phyloP scores from a whole-genome alignment of 2,329 filamentous ascomycete species.

The Didymella glomerata region DNA sequence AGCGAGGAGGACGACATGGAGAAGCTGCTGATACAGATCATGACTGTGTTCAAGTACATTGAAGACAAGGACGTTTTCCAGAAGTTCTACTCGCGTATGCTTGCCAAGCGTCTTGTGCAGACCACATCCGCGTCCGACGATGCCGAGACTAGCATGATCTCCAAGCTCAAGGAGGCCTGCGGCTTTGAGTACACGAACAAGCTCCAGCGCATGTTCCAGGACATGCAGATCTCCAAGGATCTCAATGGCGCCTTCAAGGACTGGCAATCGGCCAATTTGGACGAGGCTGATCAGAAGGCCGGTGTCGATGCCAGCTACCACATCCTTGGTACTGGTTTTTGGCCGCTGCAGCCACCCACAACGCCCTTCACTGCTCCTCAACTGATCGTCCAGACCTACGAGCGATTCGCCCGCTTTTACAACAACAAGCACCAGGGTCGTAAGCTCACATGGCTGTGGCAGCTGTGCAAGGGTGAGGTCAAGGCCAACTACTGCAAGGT shows the following conservation, averaged over 20 bases:
- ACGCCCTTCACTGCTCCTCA: slow-evolving; percentile 88
- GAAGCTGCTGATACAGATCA: slow-evolving; percentile 86
- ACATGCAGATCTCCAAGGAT: slow-evolving; percentile 99
- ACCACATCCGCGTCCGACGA: slow-evolving; percentile 96
- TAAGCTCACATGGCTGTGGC: slow-evolving; percentile 98
- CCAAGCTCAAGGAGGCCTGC: slow-evolving; percentile 97
- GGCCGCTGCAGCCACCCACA: slow-evolving; percentile 86
- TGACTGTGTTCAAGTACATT: slow-evolving; percentile 99
- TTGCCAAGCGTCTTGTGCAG: slow-evolving; percentile 93
- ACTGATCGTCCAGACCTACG: slow-evolving; percentile 85
- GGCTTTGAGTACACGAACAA: slow-evolving; percentile 99
- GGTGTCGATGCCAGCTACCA: slow-evolving; percentile 88
- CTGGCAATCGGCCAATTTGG: slow-evolving; percentile 72
- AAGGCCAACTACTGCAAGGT: slow-evolving; percentile 90
- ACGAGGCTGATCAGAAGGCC: slow-evolving; percentile 70
- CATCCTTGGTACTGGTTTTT: slow-evolving; percentile 95
- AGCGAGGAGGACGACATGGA: slow-evolving; percentile 95
- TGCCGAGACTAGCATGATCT: slow-evolving; percentile 99
- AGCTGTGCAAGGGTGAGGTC: slow-evolving; percentile 96
- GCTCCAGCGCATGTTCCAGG: slow-evolving; percentile 99
- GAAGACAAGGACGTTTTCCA: slow-evolving; percentile 99
- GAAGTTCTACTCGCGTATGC: slow-evolving; percentile 97
- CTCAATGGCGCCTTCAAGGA: slow-evolving; percentile 89
- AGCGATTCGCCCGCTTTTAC: slow-evolving; percentile 91
- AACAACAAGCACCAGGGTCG: slow-evolving; percentile 95